These are phyloP conservation scores for Cerrena zonata DNA, from an alignment of 1,284 basidiomycete species.

Conservation along the genomic window DNA sequence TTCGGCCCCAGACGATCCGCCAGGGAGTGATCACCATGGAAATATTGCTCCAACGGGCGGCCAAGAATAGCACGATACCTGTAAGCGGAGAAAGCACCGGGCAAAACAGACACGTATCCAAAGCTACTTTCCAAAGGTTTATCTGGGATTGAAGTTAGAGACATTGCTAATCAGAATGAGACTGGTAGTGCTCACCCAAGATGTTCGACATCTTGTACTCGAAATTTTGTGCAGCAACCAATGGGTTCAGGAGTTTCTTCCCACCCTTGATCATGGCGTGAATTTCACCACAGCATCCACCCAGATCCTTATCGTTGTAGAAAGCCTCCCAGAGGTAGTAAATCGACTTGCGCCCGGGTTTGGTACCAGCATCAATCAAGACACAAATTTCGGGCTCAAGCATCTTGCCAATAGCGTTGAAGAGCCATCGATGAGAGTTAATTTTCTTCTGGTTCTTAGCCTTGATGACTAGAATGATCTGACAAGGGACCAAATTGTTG, in stretches of 20 bases:
- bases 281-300: conserved; percentile 86
- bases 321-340: conserved; percentile 96
- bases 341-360: conserved; percentile 93
- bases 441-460: conserved; percentile 98
- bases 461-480: conserved; percentile 92
- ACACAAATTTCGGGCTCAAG: conserved; percentile 87
- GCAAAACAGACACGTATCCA: conserved; percentile 91
- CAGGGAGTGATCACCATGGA: conserved; percentile 94
- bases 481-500: conserved; percentile 90
- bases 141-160: conserved; percentile 39
- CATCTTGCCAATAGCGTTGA: conserved; percentile 89
- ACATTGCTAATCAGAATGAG: conserved; percentile 4
- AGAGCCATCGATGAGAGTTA: conserved; percentile 95
- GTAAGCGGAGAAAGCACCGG: conserved; percentile 95
- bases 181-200: conserved; percentile 48
- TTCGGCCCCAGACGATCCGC: conserved; percentile 89
- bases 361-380: conserved; percentile 89
- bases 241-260: conserved; percentile 86
- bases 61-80: conserved; percentile 88
- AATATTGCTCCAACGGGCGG: conserved; percentile 91
- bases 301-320: conserved; percentile 71
- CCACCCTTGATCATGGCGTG: conserved; percentile 93
- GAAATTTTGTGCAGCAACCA: conserved; percentile 94
- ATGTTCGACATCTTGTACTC: conserved; percentile 99
- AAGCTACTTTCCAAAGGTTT: conserved; percentile 93